These are phyloP conservation scores for Pelargonium citronellum DNA, from an alignment of 441 rosid species.

Conservation along the genomic window DNA sequence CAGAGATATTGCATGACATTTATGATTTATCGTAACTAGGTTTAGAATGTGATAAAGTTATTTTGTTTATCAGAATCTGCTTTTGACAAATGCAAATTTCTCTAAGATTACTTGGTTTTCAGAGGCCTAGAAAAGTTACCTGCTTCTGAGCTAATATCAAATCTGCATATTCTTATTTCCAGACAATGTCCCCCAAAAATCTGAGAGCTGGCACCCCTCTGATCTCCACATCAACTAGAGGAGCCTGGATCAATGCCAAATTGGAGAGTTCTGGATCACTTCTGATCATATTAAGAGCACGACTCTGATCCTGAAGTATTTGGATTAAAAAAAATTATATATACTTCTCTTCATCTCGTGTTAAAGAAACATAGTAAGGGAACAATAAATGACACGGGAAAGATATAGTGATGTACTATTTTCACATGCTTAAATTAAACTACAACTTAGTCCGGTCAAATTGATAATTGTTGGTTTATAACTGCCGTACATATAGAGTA, in stretches of 20 bases:
- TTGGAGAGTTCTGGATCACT: slow-evolving; percentile 70
- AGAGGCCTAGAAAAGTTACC: background rate
- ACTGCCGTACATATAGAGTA: background rate
- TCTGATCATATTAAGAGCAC: slow-evolving; percentile 68
- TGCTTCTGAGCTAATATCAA: background rate
- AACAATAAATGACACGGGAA: slow-evolving; percentile 11
- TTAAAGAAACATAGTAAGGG: background rate
- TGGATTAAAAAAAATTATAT: background rate
- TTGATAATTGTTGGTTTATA: slow-evolving; percentile 51
- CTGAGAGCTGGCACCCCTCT: slow-evolving; percentile 93
- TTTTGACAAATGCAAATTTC: background rate
- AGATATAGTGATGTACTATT: background rate
- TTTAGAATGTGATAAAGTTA: background rate
- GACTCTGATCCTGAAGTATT: slow-evolving; percentile 74
- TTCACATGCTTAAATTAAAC: background rate
- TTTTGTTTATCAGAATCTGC: background rate
- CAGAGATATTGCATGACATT: background rate
- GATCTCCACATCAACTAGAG: slow-evolving; percentile 87
- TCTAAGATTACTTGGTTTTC: background rate
- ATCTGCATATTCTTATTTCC: slow-evolving; percentile 50
- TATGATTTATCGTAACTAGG: background rate
- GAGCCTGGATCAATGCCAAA: slow-evolving; percentile 65
- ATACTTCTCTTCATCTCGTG: background rate
- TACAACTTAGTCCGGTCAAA: background rate
- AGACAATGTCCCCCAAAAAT: slow-evolving; percentile 76